phyloP scores from a whole-genome alignment of 805 yeast species.

The Saccharomycopsis lassenensis region DNA sequence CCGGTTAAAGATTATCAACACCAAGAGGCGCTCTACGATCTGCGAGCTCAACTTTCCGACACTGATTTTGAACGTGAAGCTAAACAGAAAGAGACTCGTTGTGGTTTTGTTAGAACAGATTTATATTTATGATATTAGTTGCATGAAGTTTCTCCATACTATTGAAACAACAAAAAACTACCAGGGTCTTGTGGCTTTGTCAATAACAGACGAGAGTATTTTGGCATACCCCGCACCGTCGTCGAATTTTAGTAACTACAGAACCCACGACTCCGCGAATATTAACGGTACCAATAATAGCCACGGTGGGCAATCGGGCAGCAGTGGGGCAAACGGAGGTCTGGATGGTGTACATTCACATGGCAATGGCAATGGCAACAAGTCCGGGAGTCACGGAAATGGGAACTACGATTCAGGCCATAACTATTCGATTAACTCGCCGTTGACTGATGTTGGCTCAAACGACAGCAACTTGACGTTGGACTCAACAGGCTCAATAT shows the following conservation, averaged over 20 bases:
- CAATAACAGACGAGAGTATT: slow-evolving; percentile 36
- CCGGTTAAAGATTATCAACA: slow-evolving; percentile 55
- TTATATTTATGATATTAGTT: slow-evolving; percentile 79
- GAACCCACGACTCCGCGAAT: no score
- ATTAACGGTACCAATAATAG: no score
- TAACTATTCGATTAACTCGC: no score
- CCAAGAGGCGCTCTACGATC: slow-evolving; percentile 57
- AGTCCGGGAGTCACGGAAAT: no score
- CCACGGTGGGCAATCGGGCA: no score
- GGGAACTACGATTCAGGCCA: no score
- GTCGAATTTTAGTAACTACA: no score
- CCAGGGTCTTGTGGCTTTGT: slow-evolving; percentile 23
- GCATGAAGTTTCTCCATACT: slow-evolving; percentile 71
- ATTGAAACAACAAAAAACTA: slow-evolving; percentile 46
- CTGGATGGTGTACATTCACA: no score
- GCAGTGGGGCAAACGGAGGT: no score
- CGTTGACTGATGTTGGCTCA: slow-evolving; percentile 21
- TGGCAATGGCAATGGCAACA: no score
- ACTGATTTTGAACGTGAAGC: slow-evolving; percentile 54
- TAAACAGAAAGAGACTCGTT: slow-evolving; percentile 73
- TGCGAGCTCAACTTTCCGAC: slow-evolving; percentile 87
- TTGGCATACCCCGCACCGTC: slow-evolving; percentile 44
- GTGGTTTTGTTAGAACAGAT: slow-evolving; percentile 75
- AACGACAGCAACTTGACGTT: slow-evolving; percentile 8
- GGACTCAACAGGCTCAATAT: slow-evolving; percentile 4